Percentiles rank a stretch among this genome's conserved stretches.
phyloP scores from a whole-genome alignment of 305 asterid genomes.

The Rubia peregrina region DNA sequence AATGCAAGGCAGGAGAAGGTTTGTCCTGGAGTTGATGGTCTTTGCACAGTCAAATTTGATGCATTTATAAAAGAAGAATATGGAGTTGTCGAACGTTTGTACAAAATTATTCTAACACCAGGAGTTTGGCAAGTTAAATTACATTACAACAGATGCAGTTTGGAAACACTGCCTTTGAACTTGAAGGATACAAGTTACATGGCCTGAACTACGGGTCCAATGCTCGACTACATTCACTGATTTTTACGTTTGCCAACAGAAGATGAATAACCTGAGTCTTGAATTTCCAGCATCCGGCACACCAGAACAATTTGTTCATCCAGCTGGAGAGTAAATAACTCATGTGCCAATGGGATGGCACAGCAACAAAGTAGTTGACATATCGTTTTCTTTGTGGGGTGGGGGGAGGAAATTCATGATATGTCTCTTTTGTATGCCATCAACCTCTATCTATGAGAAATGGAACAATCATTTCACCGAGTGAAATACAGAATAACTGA shows the following conservation, averaged over 20 bases:
- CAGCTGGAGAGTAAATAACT: slow-evolving; percentile 26
- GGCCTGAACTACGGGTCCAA: slow-evolving; percentile 13
- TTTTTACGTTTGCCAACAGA: background rate
- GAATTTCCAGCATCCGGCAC: slow-evolving; percentile 1
- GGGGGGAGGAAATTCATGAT: slow-evolving; percentile 10
- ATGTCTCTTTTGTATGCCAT: slow-evolving; percentile 24
- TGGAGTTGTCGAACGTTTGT: background rate
- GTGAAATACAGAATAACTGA: background rate
- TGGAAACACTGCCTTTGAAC: slow-evolving; percentile 10
- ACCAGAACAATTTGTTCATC: slow-evolving; percentile 10
- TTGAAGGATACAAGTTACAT: slow-evolving; percentile 17
- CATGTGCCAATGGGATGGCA: slow-evolving; percentile 26
- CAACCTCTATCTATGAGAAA: slow-evolving; percentile 25
- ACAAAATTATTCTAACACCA: background rate
- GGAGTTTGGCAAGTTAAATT: background rate
- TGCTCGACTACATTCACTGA: background rate
- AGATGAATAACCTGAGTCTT: slow-evolving; percentile 6
- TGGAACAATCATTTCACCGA: slow-evolving; percentile 3
- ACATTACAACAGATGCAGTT: slow-evolving; percentile 8
- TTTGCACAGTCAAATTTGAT: too few species aligned
- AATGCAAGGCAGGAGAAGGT: slow-evolving; percentile 20
- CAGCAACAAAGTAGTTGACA: slow-evolving; percentile 24
- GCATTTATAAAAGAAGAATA: background rate
- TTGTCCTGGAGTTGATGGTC: background rate
- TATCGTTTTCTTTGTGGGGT: slow-evolving; percentile 23